phyloP scores from a whole-genome alignment of 768 basidiomycete species.

The Gloeophyllum trabeum region DNA sequence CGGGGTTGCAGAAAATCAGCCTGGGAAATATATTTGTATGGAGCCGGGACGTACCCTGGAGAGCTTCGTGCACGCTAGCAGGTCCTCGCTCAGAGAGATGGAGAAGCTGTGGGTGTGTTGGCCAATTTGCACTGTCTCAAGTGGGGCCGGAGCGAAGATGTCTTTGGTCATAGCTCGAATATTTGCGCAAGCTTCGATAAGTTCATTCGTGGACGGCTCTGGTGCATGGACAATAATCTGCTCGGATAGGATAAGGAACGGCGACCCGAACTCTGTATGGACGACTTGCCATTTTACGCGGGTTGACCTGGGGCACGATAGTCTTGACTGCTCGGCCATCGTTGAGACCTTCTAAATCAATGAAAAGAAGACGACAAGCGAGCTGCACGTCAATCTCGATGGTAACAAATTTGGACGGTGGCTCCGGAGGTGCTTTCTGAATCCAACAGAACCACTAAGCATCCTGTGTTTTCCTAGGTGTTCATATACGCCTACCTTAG shows the following conservation, averaged over 20 bases:
- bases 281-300: constrained; percentile 74
- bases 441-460: constrained; percentile 1
- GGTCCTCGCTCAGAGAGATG: constrained; percentile 83
- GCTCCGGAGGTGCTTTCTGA: constrained; percentile 68
- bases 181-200: constrained; percentile 73
- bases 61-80: constrained; percentile 71
- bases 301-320: constrained; percentile 93
- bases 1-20: background rate
- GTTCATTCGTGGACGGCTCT: constrained; percentile 48
- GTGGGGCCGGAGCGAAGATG: constrained; percentile 66
- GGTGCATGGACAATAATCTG: constrained; percentile 88
- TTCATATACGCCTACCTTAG: constrained; percentile 37
- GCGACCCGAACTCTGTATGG: constrained; percentile 1
- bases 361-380: constrained; percentile 78
- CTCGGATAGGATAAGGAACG: background rate
- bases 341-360: constrained; percentile 94
- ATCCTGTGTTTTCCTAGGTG: constrained; percentile 6
- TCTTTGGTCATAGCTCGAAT: constrained; percentile 90
- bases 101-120: constrained; percentile 95
- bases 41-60: constrained; percentile 54
- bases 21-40: background rate
- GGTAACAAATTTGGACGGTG: constrained; percentile 85
- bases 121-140: constrained; percentile 83
- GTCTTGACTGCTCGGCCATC: constrained; percentile 96
- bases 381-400: constrained; percentile 69